Conservation (phyloP, 2,329 filamentous ascomycete genomes). For the Aureobasidium leucospermi region DNA sequence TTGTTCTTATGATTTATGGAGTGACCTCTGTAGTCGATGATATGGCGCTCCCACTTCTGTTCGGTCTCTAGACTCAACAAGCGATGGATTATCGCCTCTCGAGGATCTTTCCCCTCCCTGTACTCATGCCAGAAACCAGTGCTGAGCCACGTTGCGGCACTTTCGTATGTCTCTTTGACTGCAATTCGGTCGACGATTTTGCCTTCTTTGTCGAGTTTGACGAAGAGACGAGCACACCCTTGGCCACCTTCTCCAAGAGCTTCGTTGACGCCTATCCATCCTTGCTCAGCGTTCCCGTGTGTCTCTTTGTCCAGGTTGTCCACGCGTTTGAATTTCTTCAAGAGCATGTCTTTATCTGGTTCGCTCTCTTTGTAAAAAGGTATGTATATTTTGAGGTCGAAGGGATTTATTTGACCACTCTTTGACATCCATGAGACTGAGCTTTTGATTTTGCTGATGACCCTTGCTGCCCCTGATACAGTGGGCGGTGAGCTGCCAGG, state of each 20-base stretch:
- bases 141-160: background rate
- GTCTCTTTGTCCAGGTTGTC: background rate
- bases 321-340: background rate
- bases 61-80: background rate
- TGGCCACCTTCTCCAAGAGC: background rate
- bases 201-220: background rate
- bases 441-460: too few species aligned
- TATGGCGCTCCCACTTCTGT: background rate
- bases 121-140: background rate
- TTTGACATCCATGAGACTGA: too few species aligned
- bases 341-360: background rate
- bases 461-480: too few species aligned
- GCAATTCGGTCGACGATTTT: background rate
- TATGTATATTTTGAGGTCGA: too few species aligned
- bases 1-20: background rate
- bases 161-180: background rate
- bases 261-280: background rate
- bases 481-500: too few species aligned
- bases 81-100: background rate
- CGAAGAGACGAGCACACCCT: conserved; percentile 1
- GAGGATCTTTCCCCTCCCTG: background rate
- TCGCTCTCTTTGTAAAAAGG: too few species aligned
- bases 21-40: background rate
- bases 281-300: background rate
- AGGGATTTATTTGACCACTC: too few species aligned